Conservation (phyloP, 192 early-diverging fungal species). For the Phlyctochytrium bullatum region DNA sequence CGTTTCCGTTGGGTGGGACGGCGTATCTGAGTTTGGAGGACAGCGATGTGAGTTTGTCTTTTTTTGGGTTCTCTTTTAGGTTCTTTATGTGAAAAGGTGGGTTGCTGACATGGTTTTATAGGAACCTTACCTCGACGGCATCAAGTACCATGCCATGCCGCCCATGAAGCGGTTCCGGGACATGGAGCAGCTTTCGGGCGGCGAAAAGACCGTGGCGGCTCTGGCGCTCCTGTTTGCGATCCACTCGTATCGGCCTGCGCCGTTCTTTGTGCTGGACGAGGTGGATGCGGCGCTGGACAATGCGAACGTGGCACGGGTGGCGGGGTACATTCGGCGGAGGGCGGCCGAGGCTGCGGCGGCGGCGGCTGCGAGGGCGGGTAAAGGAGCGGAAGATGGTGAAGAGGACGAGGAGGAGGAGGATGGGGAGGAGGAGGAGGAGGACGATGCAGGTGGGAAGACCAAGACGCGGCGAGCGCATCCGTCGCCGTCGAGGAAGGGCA, state of each 20-base stretch:
- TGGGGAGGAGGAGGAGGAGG: not conserved
- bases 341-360: constrained; percentile 25
- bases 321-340: constrained; percentile 83
- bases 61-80: too few relatives aligned
- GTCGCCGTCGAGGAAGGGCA: not conserved
- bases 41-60: constrained; percentile 56
- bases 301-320: constrained; percentile 91
- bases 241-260: constrained; percentile 88
- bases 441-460: not conserved
- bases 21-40: constrained; percentile 93
- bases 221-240: constrained; percentile 96
- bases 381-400: not conserved
- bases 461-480: not conserved
- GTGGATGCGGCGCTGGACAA: constrained; percentile 98
- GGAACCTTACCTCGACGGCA: constrained; percentile 90
- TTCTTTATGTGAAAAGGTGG: not conserved
- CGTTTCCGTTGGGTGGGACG: constrained; percentile 90
- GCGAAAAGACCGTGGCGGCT: constrained; percentile 98
- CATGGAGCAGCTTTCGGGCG: constrained; percentile 98
- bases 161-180: constrained; percentile 99
- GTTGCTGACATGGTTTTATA: constrained; percentile 5
- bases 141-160: constrained; percentile 99
- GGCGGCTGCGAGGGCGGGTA: not conserved
- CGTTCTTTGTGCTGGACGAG: constrained; percentile 99
- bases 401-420: not conserved